Percentiles rank a stretch among this genome's conserved stretches.
phyloP scores from a whole-genome alignment of 305 asterid species.

The Stenogyne calaminthoides region DNA sequence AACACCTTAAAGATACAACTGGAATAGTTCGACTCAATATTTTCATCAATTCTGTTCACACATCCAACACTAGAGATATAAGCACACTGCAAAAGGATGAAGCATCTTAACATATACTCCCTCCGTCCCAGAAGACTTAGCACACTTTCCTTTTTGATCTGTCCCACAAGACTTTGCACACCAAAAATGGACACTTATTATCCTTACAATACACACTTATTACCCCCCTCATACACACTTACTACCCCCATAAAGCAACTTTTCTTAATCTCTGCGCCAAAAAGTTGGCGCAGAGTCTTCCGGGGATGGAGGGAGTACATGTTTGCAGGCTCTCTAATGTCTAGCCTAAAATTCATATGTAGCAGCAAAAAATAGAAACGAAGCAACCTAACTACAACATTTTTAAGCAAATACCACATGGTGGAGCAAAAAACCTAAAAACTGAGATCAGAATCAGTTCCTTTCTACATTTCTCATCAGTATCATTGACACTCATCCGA shows the following conservation, averaged over 20 bases:
- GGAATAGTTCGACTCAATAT: not conserved
- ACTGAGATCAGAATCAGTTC: not conserved
- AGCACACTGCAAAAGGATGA: not conserved
- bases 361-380: not conserved
- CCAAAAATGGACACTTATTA: no score
- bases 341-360: not conserved
- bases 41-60: not conserved
- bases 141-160: no score
- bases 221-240: no score
- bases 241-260: no score
- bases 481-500: conserved; percentile 10
- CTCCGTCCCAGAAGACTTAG: no score
- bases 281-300: no score
- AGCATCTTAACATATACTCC: not conserved
- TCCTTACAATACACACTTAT: no score
- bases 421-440: not conserved
- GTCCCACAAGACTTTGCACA: no score
- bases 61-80: not conserved
- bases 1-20: not conserved
- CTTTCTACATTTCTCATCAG: not conserved
- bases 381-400: not conserved
- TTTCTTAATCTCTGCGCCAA: no score
- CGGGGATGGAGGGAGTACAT: no score
- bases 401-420: not conserved
- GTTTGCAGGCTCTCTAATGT: not conserved